These are phyloP conservation scores for Serpula lacrymans DNA, from an alignment of 768 basidiomycete genomes.

Conservation along the genomic window DNA sequence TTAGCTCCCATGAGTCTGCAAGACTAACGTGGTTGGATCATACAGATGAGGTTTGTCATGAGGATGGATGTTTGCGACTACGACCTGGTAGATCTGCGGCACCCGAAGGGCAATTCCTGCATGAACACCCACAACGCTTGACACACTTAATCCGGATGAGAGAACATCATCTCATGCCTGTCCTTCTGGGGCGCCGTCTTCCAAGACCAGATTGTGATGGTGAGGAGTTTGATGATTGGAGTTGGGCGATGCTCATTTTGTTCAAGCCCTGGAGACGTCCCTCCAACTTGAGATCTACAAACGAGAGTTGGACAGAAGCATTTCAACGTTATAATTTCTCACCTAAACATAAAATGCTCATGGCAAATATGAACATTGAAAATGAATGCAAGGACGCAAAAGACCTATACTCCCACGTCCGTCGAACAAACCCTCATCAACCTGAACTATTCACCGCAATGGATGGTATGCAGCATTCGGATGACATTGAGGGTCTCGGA, in stretches of 20 bases:
- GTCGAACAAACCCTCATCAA: too few species aligned
- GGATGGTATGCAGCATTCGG: background rate
- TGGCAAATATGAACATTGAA: slow-evolving; percentile 6
- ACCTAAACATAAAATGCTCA: too few species aligned
- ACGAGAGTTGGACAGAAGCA: background rate
- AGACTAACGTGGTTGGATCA: too few species aligned
- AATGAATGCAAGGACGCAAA: slow-evolving; percentile 10
- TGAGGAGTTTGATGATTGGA: slow-evolving; percentile 2
- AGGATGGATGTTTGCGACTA: too few species aligned
- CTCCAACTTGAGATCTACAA: slow-evolving; percentile 1
- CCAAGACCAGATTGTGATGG: slow-evolving; percentile 1
- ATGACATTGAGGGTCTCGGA: too few species aligned
- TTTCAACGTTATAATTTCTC: too few species aligned
- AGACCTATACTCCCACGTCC: too few species aligned
- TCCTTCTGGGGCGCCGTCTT: slow-evolving; percentile 4
- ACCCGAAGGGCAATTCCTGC: background rate
- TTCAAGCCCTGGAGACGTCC: slow-evolving; percentile 6
- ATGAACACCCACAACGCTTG: slow-evolving; percentile 6
- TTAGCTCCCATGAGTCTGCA: background rate
- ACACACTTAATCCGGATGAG: slow-evolving; percentile 4
- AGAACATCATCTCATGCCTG: slow-evolving; percentile 1
- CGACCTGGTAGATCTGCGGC: too few species aligned
- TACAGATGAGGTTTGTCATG: too few species aligned
- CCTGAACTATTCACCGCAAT: too few species aligned
- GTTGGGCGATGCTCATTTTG: background rate